These are phyloP conservation scores for Picochlorum sp. DNA, from an alignment of 139 green algal species.

Conservation along the genomic window DNA sequence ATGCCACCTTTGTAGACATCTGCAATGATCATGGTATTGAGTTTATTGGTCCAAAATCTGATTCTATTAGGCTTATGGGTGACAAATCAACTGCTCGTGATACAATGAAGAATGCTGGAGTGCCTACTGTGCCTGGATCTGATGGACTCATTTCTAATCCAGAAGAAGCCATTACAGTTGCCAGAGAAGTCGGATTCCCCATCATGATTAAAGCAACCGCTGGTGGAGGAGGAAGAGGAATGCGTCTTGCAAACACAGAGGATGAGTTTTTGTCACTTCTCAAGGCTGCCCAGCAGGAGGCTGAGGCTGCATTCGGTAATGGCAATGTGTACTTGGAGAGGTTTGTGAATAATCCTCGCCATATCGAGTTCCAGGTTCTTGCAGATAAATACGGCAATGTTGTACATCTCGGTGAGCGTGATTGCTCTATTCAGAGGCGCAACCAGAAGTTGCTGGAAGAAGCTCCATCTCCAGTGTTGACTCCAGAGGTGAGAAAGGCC, in stretches of 20 bases:
- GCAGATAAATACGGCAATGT: conserved; percentile 91
- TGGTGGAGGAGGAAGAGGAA: conserved; percentile 76
- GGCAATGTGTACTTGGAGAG: conserved; percentile 90
- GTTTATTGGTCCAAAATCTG: conserved; percentile 90
- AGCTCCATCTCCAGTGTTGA: conserved; percentile 78
- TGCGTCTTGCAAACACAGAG: conserved; percentile 71
- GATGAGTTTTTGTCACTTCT: conserved; percentile 80
- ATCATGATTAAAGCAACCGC: conserved; percentile 98
- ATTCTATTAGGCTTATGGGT: conserved; percentile 88
- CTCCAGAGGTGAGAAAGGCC: conserved; percentile 72
- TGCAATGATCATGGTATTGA: conserved; percentile 88
- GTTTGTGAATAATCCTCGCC: conserved; percentile 79
- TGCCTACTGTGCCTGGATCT: conserved; percentile 87
- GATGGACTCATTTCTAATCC: conserved; percentile 72
- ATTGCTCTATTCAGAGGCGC: conserved; percentile 93
- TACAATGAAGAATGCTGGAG: conserved; percentile 89
- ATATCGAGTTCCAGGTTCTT: conserved; percentile 98
- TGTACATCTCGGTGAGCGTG: conserved; percentile 90
- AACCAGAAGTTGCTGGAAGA: conserved; percentile 99
- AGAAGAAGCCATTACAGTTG: conserved; percentile 58
- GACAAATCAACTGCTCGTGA: conserved; percentile 91
- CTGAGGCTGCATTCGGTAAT: conserved; percentile 93
- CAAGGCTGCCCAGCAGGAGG: conserved; percentile 74
- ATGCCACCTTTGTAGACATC: conserved; percentile 94
- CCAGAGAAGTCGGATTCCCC: conserved; percentile 70